phyloP scores from a whole-genome alignment of 208 protist genomes.

The Leishmania tarentolae region DNA sequence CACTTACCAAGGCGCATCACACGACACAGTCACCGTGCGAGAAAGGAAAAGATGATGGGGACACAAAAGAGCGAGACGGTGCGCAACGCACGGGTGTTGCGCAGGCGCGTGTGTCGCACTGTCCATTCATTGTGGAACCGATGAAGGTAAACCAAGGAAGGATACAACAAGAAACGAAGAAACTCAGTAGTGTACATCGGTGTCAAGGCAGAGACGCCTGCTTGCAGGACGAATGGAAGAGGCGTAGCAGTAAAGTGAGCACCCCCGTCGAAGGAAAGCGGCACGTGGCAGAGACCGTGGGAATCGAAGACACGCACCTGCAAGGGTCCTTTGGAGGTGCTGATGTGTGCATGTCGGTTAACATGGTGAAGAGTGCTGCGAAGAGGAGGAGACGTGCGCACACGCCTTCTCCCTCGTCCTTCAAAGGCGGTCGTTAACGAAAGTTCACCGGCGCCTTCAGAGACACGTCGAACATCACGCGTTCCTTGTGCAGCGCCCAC shows the following conservation, averaged over 20 bases:
- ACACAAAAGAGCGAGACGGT: too few species aligned
- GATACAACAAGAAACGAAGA: background rate
- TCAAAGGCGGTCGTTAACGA: conserved; percentile 6
- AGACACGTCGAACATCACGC: conserved; percentile 29
- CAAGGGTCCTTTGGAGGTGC: background rate
- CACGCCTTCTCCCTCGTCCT: background rate
- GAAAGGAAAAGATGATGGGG: too few species aligned
- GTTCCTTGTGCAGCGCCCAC: conserved; percentile 48
- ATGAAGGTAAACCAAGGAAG: too few species aligned
- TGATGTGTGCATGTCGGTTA: background rate
- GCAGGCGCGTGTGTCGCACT: too few species aligned
- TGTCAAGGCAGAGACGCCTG: background rate
- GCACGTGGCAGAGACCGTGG: background rate
- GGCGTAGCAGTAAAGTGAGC: background rate
- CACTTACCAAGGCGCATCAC: too few species aligned
- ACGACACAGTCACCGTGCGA: too few species aligned
- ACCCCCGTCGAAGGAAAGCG: background rate
- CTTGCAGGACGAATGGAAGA: background rate
- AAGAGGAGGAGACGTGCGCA: background rate
- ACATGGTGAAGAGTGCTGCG: background rate
- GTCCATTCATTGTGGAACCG: too few species aligned
- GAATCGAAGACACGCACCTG: background rate
- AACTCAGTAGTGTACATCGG: background rate
- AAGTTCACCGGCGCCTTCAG: conserved; percentile 12
- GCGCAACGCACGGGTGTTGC: too few species aligned